Evolutionary conservation across 2,329 filamentous ascomycete species (phyloP), one percentile per base, ranked within the genome.

Genomic region (Microdochium trichocladiopsis): DNA sequence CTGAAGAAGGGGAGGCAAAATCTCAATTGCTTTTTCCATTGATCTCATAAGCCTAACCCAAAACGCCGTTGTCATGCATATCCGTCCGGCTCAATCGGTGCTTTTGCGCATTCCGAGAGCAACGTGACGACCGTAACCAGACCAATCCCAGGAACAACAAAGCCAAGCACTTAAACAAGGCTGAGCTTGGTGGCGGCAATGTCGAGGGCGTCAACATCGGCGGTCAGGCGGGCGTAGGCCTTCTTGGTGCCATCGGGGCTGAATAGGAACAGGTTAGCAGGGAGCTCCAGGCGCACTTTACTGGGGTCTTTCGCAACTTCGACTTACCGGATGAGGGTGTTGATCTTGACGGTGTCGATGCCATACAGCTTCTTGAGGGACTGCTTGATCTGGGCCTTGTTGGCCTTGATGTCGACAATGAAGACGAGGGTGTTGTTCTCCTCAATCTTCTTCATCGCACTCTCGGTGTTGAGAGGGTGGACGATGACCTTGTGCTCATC

Each of bases 401-500:
- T 99, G 75, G 93, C 86, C 87, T 95, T 95, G 75, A 93, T 79
- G 66, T 96, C 88, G 70, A 95, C 90, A 66, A 96, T 95, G 84
- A 96, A 96, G 72, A 95, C 90, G 51, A 99, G 86, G 64, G 94
- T 99, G 86, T 99, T 99, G 86, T 99, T 92, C 88, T 99, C 94
- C 84, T 99, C 94, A 67, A 99, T 96, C 88, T 96, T 96, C 90
- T 99, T 99, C 93, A 99, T 97, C 70, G 95, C 94, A 71, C 88
- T 94, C 88, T 99, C 94, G 57, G 94, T 99, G 87, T 99, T 99
- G 72, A 99, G 84, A 63, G 94, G 94, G 86, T 96, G 90, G 71
- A 97, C 82, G 75, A 99, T 88, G 74, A 97, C 83, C 86, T 95
- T 96, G 84, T 92, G 89, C 79, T 93, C 89, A 79, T 99, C 94